phyloP scores from a whole-genome alignment of 1,284 basidiomycete genomes.

The Polyporus tsugae region DNA sequence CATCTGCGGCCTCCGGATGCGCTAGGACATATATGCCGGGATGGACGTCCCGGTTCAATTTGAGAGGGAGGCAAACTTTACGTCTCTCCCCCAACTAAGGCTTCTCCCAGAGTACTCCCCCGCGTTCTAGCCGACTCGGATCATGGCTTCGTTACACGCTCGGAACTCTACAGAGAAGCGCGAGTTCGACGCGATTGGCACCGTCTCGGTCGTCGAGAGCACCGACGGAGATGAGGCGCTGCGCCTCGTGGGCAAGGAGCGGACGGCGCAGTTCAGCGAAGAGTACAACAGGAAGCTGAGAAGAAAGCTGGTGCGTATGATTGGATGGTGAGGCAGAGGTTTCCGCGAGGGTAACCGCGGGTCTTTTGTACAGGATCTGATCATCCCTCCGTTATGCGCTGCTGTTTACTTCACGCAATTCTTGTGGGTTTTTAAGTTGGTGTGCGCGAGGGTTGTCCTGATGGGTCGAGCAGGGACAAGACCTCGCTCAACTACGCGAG shows the following conservation, averaged over 20 bases:
- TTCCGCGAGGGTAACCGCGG: neutral
- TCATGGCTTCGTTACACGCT: constrained; percentile 25
- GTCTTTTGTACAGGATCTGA: constrained; percentile 50
- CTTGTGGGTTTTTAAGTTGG: constrained; percentile 48
- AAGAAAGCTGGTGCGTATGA: constrained; percentile 60
- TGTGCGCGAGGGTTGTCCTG: constrained; percentile 3
- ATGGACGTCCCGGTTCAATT: constrained; percentile 10
- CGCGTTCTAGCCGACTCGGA: neutral
- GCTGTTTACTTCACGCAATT: constrained; percentile 75
- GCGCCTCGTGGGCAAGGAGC: constrained; percentile 61
- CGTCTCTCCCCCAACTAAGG: constrained; percentile 14
- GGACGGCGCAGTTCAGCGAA: constrained; percentile 61
- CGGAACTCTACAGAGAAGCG: constrained; percentile 23
- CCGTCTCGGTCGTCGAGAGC: constrained; percentile 43
- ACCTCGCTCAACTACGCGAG: constrained; percentile 74
- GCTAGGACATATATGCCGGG: constrained; percentile 14
- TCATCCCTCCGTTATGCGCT: constrained; percentile 69
- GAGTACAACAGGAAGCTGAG: constrained; percentile 65
- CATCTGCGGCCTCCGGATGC: constrained; percentile 11
- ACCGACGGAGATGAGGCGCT: constrained; percentile 65
- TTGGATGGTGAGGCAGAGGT: neutral
- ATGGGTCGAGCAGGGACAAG: constrained; percentile 58
- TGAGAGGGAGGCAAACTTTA: constrained; percentile 16
- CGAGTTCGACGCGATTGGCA: constrained; percentile 22
- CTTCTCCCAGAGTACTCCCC: neutral